Base-by-base conservation (phyloP, 768 basidiomycete species). In the Pleurotus cornucopiae region DNA sequence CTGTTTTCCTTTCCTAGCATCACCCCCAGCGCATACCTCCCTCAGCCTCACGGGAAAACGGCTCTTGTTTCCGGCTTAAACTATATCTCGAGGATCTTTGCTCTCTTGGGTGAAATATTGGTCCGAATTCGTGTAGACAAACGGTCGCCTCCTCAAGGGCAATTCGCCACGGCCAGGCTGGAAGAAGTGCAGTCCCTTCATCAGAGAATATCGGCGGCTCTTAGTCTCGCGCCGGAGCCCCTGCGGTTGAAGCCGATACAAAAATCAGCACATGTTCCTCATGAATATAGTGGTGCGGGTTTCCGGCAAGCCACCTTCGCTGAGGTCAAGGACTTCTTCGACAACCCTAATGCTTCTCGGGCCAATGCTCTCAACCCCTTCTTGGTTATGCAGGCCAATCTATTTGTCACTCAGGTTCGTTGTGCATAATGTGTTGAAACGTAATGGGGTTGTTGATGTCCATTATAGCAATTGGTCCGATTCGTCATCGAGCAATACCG, bases 401-500 rank as follows among this genome's bases (percentile, higher is more conserved):
- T 96, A 41, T 95, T 88, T 63, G 93, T 95, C 62, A 95, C 93
- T 9, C 93, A 94, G 81, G 92, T 47, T 23, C 39, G 11, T 44
- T 46, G 41, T 58, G 14, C 16, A 37, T 6, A 37, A 12, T 38
- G 37, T 25, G 16, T 34, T 41, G 46, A 37, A 11, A 14, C 6
- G 6, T 41, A 16, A 14, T 25, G 40, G 48, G 13, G 48, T 54
- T 43, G 40, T 45, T 38, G 54, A 34, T 7, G 30, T 34, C 55
- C 45, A 58, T 18, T 13, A 13, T 61, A 95, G 91, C 93, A 95
- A 92, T 81, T 94, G 48, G 91, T 91, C 56, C 89, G 94, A 55
- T 94, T 92, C 62, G 91, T 95, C 59, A 89, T 91, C 52, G 89
- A 94, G 62, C 93, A 94, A 70, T 95, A 95, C 67, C 86, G 91